Evolutionary conservation across 2,329 filamentous ascomycete genomes (phyloP).

Genomic region (Cladorrhinum sp.): DNA sequence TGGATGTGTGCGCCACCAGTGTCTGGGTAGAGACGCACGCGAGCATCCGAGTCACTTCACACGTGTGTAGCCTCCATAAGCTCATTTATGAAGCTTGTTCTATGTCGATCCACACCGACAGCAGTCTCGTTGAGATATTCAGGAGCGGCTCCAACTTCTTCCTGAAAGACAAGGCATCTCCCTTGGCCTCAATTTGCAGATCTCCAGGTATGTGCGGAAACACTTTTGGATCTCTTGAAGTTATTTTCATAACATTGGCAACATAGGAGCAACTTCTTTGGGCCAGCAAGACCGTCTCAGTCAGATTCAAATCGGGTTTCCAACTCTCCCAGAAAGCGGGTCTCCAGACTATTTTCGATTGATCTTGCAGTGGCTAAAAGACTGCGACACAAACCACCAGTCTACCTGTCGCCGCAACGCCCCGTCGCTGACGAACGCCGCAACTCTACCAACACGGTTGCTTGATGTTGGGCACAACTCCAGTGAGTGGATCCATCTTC

Average conservation of each 20-base stretch:
- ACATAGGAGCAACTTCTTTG: background rate
- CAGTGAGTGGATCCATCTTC: background rate
- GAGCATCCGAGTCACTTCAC: background rate
- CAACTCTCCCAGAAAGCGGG: background rate
- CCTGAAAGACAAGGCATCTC: background rate
- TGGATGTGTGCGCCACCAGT: background rate
- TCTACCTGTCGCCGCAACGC: background rate
- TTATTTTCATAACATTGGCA: background rate
- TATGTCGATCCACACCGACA: background rate
- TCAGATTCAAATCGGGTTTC: background rate
- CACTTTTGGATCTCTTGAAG: background rate
- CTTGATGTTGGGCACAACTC: background rate
- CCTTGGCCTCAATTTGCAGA: background rate
- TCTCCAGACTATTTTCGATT: slow-evolving; percentile 9
- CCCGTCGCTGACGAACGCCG: background rate
- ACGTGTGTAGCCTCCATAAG: background rate
- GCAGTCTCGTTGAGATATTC: background rate
- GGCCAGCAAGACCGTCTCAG: background rate
- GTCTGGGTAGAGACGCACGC: background rate
- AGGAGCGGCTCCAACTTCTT: background rate
- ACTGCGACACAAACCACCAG: background rate
- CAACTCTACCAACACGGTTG: background rate
- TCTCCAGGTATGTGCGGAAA: background rate
- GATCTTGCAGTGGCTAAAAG: slow-evolving; percentile 5
- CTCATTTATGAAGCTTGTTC: background rate